A percentile compares a stretch with the other conserved stretches of the same genome.
These are phyloP conservation scores for Rhizomucor pusillus DNA, from an alignment of 371 early-diverging fungal species.

Conservation along the genomic window DNA sequence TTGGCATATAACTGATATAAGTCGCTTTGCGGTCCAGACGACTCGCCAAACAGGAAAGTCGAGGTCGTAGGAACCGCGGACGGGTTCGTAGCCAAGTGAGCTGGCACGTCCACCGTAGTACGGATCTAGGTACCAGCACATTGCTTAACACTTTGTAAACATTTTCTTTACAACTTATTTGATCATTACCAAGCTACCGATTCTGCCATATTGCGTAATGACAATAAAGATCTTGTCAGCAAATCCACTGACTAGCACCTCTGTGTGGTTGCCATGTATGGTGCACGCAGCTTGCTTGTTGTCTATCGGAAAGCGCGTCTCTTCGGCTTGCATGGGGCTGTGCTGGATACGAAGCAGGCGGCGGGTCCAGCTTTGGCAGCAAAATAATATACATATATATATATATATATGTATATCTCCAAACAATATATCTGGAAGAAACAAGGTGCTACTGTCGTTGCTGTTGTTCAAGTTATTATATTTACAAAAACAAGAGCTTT, in stretches of 20 bases:
- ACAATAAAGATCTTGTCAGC: constrained; percentile 64
- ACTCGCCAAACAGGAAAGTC: constrained; percentile 52
- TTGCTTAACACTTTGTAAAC: neutral
- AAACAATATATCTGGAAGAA: too few species aligned
- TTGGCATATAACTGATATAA: constrained; percentile 66
- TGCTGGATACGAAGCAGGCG: too few species aligned
- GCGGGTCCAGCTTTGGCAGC: too few species aligned
- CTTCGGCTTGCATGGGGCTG: too few species aligned
- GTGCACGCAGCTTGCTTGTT: constrained; percentile 55
- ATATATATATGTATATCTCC: too few species aligned
- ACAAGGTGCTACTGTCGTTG: too few species aligned
- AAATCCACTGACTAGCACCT: constrained; percentile 61
- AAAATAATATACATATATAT: too few species aligned
- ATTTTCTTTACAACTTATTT: too few species aligned
- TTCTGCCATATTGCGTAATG: constrained; percentile 62
- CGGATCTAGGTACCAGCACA: constrained; percentile 30
- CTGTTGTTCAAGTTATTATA: too few species aligned
- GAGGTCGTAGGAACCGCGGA: constrained; percentile 46
- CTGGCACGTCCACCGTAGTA: constrained; percentile 44
- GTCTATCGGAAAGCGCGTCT: constrained; percentile 45
- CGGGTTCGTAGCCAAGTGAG: constrained; percentile 43
- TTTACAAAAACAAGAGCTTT: too few species aligned
- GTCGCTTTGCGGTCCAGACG: constrained; percentile 50
- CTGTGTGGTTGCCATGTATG: constrained; percentile 61
- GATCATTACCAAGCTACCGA: constrained; percentile 63